phyloP scores from a whole-genome alignment of 163 green algal species.

The Scenedesmus sp. region DNA sequence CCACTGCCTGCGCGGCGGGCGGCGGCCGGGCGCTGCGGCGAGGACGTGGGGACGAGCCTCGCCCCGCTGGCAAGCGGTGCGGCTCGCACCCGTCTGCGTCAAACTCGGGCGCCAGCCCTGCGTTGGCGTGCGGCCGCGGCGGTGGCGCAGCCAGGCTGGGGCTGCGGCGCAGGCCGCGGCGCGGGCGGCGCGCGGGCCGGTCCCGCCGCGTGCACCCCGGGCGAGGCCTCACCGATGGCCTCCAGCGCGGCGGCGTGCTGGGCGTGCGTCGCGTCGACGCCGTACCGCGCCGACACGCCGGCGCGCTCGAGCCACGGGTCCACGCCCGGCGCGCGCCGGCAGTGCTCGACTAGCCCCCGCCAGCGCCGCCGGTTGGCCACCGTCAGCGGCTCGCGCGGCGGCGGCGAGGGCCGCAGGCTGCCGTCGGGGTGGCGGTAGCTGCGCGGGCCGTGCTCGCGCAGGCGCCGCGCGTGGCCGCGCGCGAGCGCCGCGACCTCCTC shows the following conservation, averaged over 20 bases:
- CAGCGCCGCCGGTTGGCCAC: constrained; percentile 59
- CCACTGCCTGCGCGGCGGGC: constrained; percentile 11
- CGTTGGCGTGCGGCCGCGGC: no score
- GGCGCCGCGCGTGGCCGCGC: constrained; percentile 16
- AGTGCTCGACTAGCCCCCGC: constrained; percentile 58
- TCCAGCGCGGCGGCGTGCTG: constrained; percentile 42
- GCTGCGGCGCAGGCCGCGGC: no score
- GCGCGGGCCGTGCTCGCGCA: constrained; percentile 49
- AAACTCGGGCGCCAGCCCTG: constrained; percentile 27
- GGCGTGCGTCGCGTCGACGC: constrained; percentile 38
- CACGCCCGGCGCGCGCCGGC: constrained; percentile 50
- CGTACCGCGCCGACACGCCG: constrained; percentile 57
- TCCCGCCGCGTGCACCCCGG: no score
- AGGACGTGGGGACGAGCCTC: no score
- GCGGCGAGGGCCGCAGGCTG: constrained; percentile 45
- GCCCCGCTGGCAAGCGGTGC: no score
- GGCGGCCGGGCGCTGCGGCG: no score
- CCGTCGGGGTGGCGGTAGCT: constrained; percentile 65
- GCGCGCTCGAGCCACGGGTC: background rate
- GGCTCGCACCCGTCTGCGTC: constrained; percentile 17
- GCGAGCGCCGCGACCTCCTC: background rate
- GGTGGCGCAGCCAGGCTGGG: no score
- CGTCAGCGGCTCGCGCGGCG: constrained; percentile 51
- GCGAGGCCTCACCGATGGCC: constrained; percentile 26
- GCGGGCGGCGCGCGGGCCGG: no score